These are phyloP conservation scores for Aspergillus ochraceoroseus DNA, from an alignment of 2,329 filamentous ascomycete genomes.

Conservation along the genomic window DNA sequence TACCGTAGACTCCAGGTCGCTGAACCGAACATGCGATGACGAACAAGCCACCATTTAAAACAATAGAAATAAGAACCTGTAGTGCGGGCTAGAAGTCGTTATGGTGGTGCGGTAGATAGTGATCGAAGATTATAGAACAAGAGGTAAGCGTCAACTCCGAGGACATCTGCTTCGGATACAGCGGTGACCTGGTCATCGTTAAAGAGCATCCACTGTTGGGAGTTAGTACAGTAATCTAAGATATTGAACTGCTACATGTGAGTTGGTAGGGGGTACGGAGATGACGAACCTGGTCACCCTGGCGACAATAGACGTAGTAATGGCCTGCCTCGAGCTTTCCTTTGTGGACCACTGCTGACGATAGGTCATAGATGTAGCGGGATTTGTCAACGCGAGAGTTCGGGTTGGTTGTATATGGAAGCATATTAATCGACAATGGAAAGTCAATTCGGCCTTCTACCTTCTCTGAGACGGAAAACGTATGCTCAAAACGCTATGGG, in stretches of 20 bases:
- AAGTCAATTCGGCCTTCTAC: constrained; percentile 84
- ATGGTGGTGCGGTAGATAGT: constrained; percentile 19
- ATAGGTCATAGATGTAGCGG: constrained; percentile 76
- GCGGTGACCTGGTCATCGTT: constrained; percentile 90
- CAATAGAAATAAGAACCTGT: background rate
- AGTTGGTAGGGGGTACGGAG: background rate
- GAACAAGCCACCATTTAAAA: constrained; percentile 1
- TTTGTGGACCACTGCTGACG: constrained; percentile 87
- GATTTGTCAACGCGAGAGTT: constrained; percentile 32
- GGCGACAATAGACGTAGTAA: constrained; percentile 82
- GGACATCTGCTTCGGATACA: constrained; percentile 76
- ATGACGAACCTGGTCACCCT: constrained; percentile 62
- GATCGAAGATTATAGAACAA: constrained; percentile 65
- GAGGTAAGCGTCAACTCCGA: constrained; percentile 81
- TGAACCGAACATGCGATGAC: constrained; percentile 12
- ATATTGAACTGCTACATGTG: too few species aligned
- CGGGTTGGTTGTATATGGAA: constrained; percentile 74
- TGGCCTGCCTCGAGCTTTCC: constrained; percentile 90
- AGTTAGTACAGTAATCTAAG: too few species aligned
- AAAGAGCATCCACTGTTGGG: constrained; percentile 79
- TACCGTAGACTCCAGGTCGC: constrained; percentile 14
- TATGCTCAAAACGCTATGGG: constrained; percentile 65
- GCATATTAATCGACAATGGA: constrained; percentile 80
- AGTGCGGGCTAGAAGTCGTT: background rate
- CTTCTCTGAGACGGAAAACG: constrained; percentile 71